Conservation (phyloP, 2,329 filamentous ascomycete species). For the Thermomyces lanuginosus region DNA sequence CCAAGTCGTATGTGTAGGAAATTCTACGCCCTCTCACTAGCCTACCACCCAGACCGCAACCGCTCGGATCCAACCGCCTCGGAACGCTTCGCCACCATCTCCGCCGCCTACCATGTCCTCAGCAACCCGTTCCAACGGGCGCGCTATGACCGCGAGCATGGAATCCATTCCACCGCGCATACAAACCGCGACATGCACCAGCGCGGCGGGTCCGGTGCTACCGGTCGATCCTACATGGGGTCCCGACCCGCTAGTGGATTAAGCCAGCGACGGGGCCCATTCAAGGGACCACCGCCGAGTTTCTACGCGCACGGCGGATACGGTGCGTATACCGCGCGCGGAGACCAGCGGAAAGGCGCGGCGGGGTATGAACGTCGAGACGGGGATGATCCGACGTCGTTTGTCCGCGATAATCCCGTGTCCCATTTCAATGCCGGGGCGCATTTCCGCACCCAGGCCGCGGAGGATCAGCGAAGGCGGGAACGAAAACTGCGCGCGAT, state of each 20-base stretch:
- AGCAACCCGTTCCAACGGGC: slow-evolving; percentile 56
- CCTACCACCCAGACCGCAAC: slow-evolving; percentile 86
- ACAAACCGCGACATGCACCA: slow-evolving; percentile 15
- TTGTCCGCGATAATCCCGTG: slow-evolving; percentile 35
- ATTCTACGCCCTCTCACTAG: slow-evolving; percentile 85
- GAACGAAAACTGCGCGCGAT: slow-evolving; percentile 24
- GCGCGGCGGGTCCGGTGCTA: slow-evolving; percentile 19
- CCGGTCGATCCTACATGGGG: slow-evolving; percentile 32
- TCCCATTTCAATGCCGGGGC: slow-evolving; percentile 62
- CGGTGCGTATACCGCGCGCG: slow-evolving; percentile 34
- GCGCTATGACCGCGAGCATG: slow-evolving; percentile 54
- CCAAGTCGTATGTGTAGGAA: too few species aligned
- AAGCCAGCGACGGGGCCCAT: slow-evolving; percentile 56
- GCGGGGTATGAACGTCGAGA: neutral
- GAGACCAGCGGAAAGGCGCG: neutral
- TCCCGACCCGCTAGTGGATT: slow-evolving; percentile 65
- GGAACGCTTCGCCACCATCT: slow-evolving; percentile 64
- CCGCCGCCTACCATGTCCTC: slow-evolving; percentile 67
- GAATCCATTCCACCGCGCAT: slow-evolving; percentile 23
- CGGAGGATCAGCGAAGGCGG: slow-evolving; percentile 39
- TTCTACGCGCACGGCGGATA: slow-evolving; percentile 76
- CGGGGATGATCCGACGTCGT: slow-evolving; percentile 19
- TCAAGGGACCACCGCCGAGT: slow-evolving; percentile 71
- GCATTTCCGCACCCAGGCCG: slow-evolving; percentile 58
- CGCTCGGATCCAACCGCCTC: slow-evolving; percentile 55